Conservation (phyloP, 805 yeast genomes). For the Candida awuae region DNA sequence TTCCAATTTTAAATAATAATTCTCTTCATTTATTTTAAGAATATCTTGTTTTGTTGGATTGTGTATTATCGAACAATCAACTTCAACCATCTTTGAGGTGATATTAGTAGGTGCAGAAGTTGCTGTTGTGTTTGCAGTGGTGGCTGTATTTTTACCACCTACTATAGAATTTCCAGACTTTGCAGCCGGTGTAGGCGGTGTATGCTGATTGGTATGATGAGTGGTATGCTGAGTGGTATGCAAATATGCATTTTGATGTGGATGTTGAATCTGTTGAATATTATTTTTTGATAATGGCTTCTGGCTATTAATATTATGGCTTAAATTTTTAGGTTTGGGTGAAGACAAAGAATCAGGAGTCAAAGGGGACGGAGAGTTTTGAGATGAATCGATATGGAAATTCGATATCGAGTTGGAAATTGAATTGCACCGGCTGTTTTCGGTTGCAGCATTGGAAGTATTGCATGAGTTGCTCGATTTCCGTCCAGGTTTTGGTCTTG, state of each 20-base stretch:
- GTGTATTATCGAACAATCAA: conserved; percentile 19
- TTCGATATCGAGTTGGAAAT: not conserved
- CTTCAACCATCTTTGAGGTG: conserved; percentile 10
- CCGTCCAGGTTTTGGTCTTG: conserved; percentile 34
- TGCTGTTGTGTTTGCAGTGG: not conserved
- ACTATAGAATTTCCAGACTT: too few species aligned
- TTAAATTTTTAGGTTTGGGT: not conserved
- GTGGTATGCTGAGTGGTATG: not conserved
- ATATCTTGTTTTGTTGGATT: conserved; percentile 34
- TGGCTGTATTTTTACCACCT: not conserved
- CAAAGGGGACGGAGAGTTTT: conserved; percentile 6
- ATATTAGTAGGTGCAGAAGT: not conserved
- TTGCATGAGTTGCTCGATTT: conserved; percentile 8
- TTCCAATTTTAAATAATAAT: conserved; percentile 35
- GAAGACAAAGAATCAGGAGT: conserved; percentile 10
- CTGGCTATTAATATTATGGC: not conserved
- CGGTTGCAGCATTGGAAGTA: conserved; percentile 68
- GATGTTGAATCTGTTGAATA: too few species aligned
- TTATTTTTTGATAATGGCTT: too few species aligned
- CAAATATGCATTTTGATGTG: not conserved
- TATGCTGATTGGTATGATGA: too few species aligned
- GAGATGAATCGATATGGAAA: not conserved
- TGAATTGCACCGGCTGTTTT: conserved; percentile 44
- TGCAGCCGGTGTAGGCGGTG: too few species aligned
- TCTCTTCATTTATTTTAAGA: conserved; percentile 37